Conservation (phyloP, 1,139 yeast species). For the Lodderomyces metapsilosis region DNA sequence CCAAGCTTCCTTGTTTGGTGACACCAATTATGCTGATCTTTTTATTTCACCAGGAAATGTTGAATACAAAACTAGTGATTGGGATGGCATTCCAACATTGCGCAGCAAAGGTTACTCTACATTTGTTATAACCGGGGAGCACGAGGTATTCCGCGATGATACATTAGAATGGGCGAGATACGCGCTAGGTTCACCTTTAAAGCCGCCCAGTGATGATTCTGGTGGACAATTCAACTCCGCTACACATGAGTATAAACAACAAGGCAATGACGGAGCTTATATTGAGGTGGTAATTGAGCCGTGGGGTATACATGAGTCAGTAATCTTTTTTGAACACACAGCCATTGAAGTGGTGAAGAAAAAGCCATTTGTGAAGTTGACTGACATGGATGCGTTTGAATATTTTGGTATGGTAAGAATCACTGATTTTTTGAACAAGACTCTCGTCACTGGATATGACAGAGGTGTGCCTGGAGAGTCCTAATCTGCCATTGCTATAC, state of each 20-base stretch:
- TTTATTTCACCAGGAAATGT: constrained; percentile 18
- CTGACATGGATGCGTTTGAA: constrained; percentile 19
- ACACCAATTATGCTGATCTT: constrained; percentile 9
- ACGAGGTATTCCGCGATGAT: constrained; percentile 45
- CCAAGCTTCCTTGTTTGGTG: constrained; percentile 12
- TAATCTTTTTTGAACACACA: constrained; percentile 33
- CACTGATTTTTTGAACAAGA: constrained; percentile 28
- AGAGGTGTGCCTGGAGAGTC: too few species aligned
- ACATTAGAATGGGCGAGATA: constrained; percentile 36
- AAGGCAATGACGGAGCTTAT: constrained; percentile 17
- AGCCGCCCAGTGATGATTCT: constrained; percentile 26
- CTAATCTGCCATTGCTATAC: too few species aligned
- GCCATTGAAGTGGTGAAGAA: constrained; percentile 11
- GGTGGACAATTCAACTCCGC: constrained; percentile 20
- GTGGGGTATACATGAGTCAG: constrained; percentile 44
- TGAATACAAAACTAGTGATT: constrained; percentile 23
- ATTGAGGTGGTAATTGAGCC: constrained; percentile 35
- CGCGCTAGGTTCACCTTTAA: constrained; percentile 30
- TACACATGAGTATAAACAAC: constrained; percentile 18
- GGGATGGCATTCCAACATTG: constrained; percentile 36
- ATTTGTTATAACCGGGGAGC: constrained; percentile 41
- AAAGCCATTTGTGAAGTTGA: constrained; percentile 10
- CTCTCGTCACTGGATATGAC: constrained; percentile 11
- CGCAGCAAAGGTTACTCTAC: constrained; percentile 24
- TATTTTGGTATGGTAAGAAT: constrained; percentile 30